Evolutionary conservation across 768 basidiomycete species (phyloP), one percentile per base, ranked within the genome.

Genomic region (Tulasnella sp.): DNA sequence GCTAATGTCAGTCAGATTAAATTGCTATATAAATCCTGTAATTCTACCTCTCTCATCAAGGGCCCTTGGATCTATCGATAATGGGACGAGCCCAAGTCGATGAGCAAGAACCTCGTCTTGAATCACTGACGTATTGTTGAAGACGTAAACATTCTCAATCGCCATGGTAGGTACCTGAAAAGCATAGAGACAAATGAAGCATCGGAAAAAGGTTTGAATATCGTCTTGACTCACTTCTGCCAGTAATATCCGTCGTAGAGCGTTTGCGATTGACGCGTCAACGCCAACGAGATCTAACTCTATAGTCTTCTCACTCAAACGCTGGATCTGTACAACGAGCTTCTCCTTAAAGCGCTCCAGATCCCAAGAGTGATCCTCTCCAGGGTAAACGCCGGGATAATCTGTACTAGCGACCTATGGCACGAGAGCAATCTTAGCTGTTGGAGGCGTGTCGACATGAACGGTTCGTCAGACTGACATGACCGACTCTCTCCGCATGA

Each of bases 211-310:
- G 19, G 1, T 19, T 26, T 41, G 34, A 3, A 49, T 11, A 45
- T 43, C 17, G 34, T 3, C 4, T 13, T 32, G 29, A 70, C 80
- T 55, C 60, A 92, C 94, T 79, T 99, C 96, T 9, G 95, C 87
- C 49, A 98, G 88, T 69, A 97, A 77, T 56, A 96, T 91, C 59
- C 96, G 78, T 26, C 96, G 78, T 64, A 95, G 81, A 0, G 95
- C 92, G 70, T 99, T 98, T 29, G 96, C 93, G 61, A 99, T 88
- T 15, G 91, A 88, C 0, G 96, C 89, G 70, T 99, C 95, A 27
- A 97, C 86, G 4, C 95, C 94, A 58, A 97, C 80, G 47, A 98
- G 76, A 72, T 99, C 96, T 70, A 99, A 95, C 65, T 97, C 94
- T 63, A 96, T 81, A 1, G 86, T 85, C 15, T 85, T 79, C 44